phyloP scores from a whole-genome alignment of 345 rosid genomes.

The Lepidium didymum region DNA sequence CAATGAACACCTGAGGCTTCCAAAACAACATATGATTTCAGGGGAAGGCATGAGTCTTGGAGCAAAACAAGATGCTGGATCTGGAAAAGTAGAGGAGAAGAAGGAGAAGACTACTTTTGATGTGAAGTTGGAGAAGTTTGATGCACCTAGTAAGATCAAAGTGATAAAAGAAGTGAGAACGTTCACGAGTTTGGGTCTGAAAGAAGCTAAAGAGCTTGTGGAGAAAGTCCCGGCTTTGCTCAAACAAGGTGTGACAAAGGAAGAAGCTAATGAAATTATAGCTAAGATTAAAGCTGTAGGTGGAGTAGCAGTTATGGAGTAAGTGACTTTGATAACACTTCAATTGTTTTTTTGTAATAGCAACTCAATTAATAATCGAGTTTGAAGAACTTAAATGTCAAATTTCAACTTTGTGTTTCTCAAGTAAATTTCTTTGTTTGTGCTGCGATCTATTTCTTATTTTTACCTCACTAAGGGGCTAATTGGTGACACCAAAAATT shows the following conservation, averaged over 20 bases:
- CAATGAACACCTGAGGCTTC: slow-evolving; percentile 28
- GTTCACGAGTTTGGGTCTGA: slow-evolving; percentile 30
- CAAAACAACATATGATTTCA: slow-evolving; percentile 24
- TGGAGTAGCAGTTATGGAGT: slow-evolving; percentile 34
- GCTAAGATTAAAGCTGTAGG: slow-evolving; percentile 32
- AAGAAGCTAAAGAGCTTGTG: slow-evolving; percentile 33
- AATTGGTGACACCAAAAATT: too few species aligned
- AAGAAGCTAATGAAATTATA: slow-evolving; percentile 28
- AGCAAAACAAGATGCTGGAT: slow-evolving; percentile 23
- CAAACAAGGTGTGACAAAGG: slow-evolving; percentile 33
- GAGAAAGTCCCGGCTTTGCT: slow-evolving; percentile 27
- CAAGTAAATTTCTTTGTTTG: neutral
- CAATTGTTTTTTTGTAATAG: neutral
- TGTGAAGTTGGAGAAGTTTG: slow-evolving; percentile 32
- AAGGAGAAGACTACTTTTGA: slow-evolving; percentile 34
- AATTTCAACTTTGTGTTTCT: neutral
- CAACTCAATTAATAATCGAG: neutral
- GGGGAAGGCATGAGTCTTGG: slow-evolving; percentile 16
- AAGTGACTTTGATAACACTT: neutral
- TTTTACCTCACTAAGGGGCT: too few species aligned
- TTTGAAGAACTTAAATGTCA: neutral
- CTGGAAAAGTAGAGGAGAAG: slow-evolving; percentile 20
- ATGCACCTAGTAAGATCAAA: slow-evolving; percentile 25
- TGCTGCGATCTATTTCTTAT: neutral
- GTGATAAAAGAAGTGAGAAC: slow-evolving; percentile 33